Evolutionary conservation across 140 eudicot genomes (phyloP), one percentile per base, ranked within the genome.

Genomic region (Cichorium intybus): DNA sequence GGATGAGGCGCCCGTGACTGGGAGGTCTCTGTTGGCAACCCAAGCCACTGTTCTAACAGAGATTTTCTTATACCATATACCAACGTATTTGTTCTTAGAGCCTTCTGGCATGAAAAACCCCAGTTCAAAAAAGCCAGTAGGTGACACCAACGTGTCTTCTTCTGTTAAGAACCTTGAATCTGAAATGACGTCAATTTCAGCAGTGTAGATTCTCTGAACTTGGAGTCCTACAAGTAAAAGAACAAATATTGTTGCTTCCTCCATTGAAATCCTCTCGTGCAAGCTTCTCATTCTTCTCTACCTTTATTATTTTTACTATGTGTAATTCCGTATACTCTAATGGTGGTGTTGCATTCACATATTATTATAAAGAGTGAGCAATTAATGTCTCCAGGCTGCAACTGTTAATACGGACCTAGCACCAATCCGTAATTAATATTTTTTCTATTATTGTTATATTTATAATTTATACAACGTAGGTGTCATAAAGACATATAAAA

Each of bases 31-130:
- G 53, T 67, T 74, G 31, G 84, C 80, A 15, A 78, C 79, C 79
- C 83, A 78, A 24, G 72, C 65, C 2, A 78, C 34, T 1, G 75
- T 72, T 57, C 53, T 57, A 17, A 21, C 35, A 16, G 71, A 18
- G n/a, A n/a, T n/a, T 8, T 60, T 60, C 60, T 66, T 77, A 56
- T 72, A 77, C 79, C 82, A 72, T 0, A 77, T 66, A 53, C 82
- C 82, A 7, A 77, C 43, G 34, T 72, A 77, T 20, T 47, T 57
- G 68, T 53, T 66, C 17, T 1, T 2, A 17, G 79, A 56, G 21
- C 15, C 10, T 31, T 24, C 69, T 2, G 74, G 69, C 43, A 56
- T 34, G 68, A 79, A 62, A 79, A 68, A 68, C 15, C 80, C 84
- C 22, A 79, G 65, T 57, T 56, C 84, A 27, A 68, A 79, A 24